Conservation (phyloP, 352 stramenopile species). For the Phytophthora tentaculata region DNA sequence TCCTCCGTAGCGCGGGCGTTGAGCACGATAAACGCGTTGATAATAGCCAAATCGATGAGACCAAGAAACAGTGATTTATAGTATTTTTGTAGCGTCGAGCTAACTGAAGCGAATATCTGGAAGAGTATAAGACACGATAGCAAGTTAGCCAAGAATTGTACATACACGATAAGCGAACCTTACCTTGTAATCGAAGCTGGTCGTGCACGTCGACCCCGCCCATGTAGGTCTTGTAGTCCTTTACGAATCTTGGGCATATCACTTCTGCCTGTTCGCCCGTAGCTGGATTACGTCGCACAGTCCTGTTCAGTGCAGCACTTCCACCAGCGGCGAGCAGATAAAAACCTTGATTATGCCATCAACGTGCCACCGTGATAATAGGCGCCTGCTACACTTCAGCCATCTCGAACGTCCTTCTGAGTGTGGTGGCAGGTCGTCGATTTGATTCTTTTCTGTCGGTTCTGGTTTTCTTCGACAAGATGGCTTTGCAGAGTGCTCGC, state of each 20-base stretch:
- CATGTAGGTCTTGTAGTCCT: neutral
- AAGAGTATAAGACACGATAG: neutral
- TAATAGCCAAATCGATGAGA: too few species aligned
- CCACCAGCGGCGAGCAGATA: conserved; percentile 2
- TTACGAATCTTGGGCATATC: neutral
- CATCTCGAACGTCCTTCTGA: neutral
- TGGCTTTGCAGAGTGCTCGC: neutral
- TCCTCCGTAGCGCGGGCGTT: neutral
- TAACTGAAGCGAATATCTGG: neutral
- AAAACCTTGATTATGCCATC: neutral
- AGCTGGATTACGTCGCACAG: neutral
- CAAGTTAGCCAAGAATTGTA: neutral
- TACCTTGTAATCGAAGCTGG: neutral
- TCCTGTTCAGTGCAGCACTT: neutral
- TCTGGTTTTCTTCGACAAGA: neutral
- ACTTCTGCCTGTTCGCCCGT: neutral
- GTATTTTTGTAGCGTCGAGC: neutral
- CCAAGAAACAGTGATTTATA: neutral
- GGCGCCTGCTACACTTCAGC: neutral
- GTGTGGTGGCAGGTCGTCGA: neutral
- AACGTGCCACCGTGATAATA: neutral
- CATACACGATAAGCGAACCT: neutral
- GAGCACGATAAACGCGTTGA: neutral
- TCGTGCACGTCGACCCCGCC: too few species aligned
- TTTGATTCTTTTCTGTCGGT: neutral